Base-by-base conservation (phyloP, 2,329 filamentous ascomycete genomes). In the Paecilomyces variotii region DNA sequence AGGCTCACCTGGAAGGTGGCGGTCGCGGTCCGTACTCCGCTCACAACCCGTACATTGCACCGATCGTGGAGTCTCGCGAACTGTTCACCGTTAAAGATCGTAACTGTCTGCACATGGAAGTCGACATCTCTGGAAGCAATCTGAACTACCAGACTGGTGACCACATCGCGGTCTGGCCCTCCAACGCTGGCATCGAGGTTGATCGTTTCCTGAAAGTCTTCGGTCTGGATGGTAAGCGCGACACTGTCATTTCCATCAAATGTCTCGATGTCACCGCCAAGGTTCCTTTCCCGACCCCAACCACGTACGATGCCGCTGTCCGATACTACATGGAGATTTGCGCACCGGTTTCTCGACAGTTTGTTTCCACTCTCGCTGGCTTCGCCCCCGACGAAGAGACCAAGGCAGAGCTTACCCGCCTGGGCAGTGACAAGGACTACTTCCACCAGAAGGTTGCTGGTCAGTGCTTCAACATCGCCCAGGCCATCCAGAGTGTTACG, bases 271-370 rank as follows among this genome's bases (percentile, higher is more conserved):
- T 92, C 51, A 97, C 94, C 7, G 91, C 94, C 65, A 97, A 97
- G 79, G 91, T 99, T 53, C 94, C 94, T 6, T 97, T 99, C 80
- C 95, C 95, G 19, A 92, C 92, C 4, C 94, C 94, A 5, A 97
- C 94, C 14, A 99, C 94, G 1, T 97, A 93, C 76, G 93, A 97
- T 76, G 89, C 93, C 59, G 91, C 93, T 63, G 80, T 90, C 60
- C 90, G 94, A 65, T 99, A 97, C 77, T 93, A 99, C 77, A 88
- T 99, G 81, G 95, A 99, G 78, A 94, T 97, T 49, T 90, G 91
- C 72, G 91, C 91, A 52, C 91, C 94, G 53, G 89, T 99, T 30
- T 99, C 94, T 60, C 93, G 95, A 79, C 94, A 99, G 75, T 96
- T 97, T 70, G 80, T 97, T 59, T 86, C 90, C 50, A 90, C 88